These are phyloP conservation scores for Trichoderma breve DNA, from an alignment of 2,329 filamentous ascomycete genomes.

Conservation along the genomic window DNA sequence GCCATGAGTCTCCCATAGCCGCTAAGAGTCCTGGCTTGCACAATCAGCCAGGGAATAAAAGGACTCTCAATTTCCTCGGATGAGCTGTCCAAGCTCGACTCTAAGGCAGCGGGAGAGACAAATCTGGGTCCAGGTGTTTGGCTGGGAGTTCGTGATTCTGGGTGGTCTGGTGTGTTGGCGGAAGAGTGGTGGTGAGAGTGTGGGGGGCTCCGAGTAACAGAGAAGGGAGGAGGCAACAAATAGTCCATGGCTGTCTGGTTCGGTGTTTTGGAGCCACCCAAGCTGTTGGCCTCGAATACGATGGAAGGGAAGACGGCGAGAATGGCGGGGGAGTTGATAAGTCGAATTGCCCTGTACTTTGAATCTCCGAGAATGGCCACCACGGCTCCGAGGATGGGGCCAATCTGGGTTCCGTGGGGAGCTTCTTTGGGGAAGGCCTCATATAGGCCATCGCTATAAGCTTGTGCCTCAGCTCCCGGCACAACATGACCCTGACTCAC, in stretches of 20 bases:
- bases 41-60: conserved; percentile 71
- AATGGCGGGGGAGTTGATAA: conserved; percentile 66
- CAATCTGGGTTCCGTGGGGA: conserved; percentile 56
- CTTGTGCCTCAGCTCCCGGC: conserved; percentile 57
- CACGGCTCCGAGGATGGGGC: conserved; percentile 73
- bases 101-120: conserved; percentile 32
- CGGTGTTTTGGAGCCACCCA: conserved; percentile 39
- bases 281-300: conserved; percentile 39
- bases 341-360: conserved; percentile 70
- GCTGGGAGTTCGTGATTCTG: conserved; percentile 32
- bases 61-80: conserved; percentile 65
- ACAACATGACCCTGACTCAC: conserved; percentile 67
- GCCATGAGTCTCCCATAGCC: conserved; percentile 65
- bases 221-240: conserved; percentile 57
- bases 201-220: conserved; percentile 35
- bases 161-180: conserved; percentile 25
- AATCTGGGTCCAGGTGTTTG: conserved; percentile 32
- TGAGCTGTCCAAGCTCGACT: conserved; percentile 37
- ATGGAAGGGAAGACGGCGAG: conserved; percentile 65
- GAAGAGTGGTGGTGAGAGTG: conserved; percentile 29
- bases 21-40: conserved; percentile 55
- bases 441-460: conserved; percentile 53
- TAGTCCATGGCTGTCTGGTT: conserved; percentile 60
- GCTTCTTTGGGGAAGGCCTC: conserved; percentile 62
- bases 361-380: conserved; percentile 76